Evolutionary conservation across 2,329 filamentous ascomycete species (phyloP).

Genomic region (Grosmannia penicillata): DNA sequence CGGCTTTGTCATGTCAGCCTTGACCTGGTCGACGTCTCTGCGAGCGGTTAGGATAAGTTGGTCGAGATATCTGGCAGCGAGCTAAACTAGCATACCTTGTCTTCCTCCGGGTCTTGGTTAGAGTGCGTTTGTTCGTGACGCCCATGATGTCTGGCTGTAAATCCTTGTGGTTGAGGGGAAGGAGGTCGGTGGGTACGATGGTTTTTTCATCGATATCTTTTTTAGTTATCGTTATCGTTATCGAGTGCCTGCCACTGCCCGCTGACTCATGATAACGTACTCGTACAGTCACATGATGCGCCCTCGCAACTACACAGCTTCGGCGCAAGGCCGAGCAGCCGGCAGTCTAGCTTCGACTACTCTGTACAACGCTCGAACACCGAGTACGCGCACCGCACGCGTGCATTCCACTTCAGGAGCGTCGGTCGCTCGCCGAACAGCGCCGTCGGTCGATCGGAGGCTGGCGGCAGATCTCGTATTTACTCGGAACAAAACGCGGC

Average conservation of each 20-base stretch:
- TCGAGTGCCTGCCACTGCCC: no score
- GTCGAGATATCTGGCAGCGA: not conserved
- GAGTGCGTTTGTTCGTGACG: constrained; percentile 48
- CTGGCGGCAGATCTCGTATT: constrained; percentile 8
- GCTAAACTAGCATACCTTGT: constrained; percentile 34
- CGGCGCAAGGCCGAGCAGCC: no score
- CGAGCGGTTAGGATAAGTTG: constrained; percentile 4
- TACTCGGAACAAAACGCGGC: constrained; percentile 11
- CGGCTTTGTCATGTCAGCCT: constrained; percentile 63
- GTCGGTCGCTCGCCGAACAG: not conserved
- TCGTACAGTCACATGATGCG: no score
- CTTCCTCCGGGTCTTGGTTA: constrained; percentile 60
- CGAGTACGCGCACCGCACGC: no score
- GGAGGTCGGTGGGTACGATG: not conserved
- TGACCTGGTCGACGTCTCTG: constrained; percentile 87
- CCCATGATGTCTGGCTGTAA: constrained; percentile 41
- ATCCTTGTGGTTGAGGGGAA: not conserved
- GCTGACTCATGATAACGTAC: no score
- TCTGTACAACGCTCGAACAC: no score
- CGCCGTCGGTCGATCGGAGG: constrained; percentile 9
- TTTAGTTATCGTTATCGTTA: no score
- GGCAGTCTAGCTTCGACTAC: no score
- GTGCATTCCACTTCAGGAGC: not conserved
- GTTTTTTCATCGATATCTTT: not conserved
- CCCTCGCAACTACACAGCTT: no score